Evolutionary conservation across 2,329 filamentous ascomycete species (phyloP).

Genomic region (Paracamarosporium sp.): DNA sequence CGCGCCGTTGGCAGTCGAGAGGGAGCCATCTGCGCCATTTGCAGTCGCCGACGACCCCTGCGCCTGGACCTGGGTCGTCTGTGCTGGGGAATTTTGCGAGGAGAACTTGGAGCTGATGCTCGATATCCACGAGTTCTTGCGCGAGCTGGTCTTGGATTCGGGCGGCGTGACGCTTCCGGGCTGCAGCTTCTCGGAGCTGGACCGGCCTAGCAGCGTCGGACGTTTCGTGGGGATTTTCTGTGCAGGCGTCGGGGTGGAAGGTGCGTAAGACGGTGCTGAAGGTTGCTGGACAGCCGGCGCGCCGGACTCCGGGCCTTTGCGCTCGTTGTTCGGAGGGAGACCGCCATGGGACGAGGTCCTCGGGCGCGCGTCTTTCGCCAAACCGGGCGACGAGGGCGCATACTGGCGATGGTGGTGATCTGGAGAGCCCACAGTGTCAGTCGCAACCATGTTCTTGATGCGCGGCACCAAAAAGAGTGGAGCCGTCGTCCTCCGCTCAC

Average conservation of each 20-base stretch:
- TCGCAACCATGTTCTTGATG: conserved; percentile 20
- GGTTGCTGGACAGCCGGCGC: conserved; percentile 37
- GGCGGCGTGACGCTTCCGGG: conserved; percentile 33
- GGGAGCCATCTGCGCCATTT: conserved; percentile 58
- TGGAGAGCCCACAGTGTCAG: conserved; percentile 28
- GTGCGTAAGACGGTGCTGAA: conserved; percentile 21
- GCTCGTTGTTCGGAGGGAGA: conserved; percentile 28
- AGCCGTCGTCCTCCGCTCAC: conserved; percentile 57
- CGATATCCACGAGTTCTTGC: conserved; percentile 87
- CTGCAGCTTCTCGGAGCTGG: conserved; percentile 46
- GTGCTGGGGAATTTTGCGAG: conserved; percentile 53
- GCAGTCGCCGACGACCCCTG: conserved; percentile 44
- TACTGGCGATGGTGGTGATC: conserved; percentile 47
- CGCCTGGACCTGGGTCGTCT: conserved; percentile 41
- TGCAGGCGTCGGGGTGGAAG: conserved; percentile 25
- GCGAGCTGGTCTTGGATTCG: conserved; percentile 41
- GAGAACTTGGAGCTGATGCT: conserved; percentile 94
- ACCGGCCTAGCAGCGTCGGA: conserved; percentile 51
- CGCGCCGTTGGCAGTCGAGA: conserved; percentile 51
- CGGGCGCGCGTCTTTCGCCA: conserved; percentile 40
- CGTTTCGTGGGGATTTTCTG: conserved; percentile 43
- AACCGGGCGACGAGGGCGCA: conserved; percentile 44
- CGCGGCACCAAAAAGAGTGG: conserved; percentile 26
- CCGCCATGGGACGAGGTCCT: conserved; percentile 44
- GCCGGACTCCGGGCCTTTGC: conserved; percentile 19